Conservation (phyloP, 176 grass and related monocot genomes). For the Aegilops bicornis region DNA sequence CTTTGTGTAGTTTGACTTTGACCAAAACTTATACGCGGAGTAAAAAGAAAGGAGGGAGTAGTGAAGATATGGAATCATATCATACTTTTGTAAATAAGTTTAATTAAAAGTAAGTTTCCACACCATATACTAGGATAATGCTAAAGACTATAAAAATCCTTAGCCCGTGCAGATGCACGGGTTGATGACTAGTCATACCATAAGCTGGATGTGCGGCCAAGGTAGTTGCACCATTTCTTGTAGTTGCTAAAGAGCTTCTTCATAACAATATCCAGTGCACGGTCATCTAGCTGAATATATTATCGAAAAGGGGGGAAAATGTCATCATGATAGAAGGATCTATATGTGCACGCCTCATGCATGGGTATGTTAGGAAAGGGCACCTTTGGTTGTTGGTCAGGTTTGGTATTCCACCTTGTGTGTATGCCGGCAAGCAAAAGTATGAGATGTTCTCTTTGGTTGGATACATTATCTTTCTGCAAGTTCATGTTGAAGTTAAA, state of each 20-base stretch:
- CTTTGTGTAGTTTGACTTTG: too few relatives aligned
- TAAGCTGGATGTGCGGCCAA: conserved; percentile 81
- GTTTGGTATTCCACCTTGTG: conserved; percentile 61
- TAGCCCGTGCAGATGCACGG: too few relatives aligned
- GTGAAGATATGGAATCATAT: too few relatives aligned
- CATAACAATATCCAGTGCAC: conserved; percentile 61
- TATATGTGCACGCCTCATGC: not conserved
- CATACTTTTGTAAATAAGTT: too few relatives aligned
- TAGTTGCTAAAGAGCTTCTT: conserved; percentile 95
- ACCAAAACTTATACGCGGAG: too few relatives aligned
- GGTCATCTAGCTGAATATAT: conserved; percentile 65
- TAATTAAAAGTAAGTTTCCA: too few relatives aligned
- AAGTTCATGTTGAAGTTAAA: conserved; percentile 13
- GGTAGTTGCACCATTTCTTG: conserved; percentile 95
- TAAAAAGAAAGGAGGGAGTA: too few relatives aligned
- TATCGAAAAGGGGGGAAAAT: not conserved
- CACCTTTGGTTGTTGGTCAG: conserved; percentile 86
- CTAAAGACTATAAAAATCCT: too few relatives aligned
- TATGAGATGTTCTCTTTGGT: conserved; percentile 94
- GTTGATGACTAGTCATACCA: conserved; percentile 37
- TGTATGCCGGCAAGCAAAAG: conserved; percentile 92
- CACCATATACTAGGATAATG: too few relatives aligned
- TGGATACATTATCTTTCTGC: conserved; percentile 88
- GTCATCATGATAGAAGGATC: not conserved
- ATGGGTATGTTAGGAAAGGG: not conserved